Evolutionary conservation across 768 basidiomycete species (phyloP), one percentile per base, ranked within the genome.

Genomic region (Cubamyces sp.): DNA sequence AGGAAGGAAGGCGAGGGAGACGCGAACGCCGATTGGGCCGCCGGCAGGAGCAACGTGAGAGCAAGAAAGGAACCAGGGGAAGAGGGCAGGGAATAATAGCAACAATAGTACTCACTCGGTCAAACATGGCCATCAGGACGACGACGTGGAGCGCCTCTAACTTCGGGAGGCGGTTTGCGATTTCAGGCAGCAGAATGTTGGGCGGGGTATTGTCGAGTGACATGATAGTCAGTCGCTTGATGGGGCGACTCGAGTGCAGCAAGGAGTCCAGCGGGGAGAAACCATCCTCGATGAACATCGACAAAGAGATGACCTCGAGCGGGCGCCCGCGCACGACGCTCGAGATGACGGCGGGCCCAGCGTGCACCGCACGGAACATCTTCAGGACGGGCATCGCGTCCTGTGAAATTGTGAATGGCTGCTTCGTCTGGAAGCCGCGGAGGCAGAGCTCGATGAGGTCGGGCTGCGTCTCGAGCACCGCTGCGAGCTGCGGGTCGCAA

Each of bases 61-160:
- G 42, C 67, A 47, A 25, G 61, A 50, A 19, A 65, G 25, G 25
- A 18, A 54, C 45, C 61, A 5, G 19, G 26, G 37, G 9, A 46
- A 21, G 45, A 46, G 11, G 11, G 11, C 9, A 5, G 34, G 34
- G 9, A 5, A 34, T 11, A 34, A 34, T 34, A 34, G 34, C 5
- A 34, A 34, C 34, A 34, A 11, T 34, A 34, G 19, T 41, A 75
- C 84, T 67, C 66, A 80, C 85, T 48, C 78, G 74, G 2, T 76
- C 78, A 55, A 82, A 82, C 15, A 79, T 77, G 2, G 81, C 77
- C 64, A 82, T 75, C 21, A 87, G 74, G 48, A 86, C 77, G 11
- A 88, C 84, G 30, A 88, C 73, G 66, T 88, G 86, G 30, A 88
- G 70, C 1, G 86, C 84, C 68, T 88, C 85, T 50, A 89, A 73